A percentile compares a stretch with the other conserved stretches of the same genome.
Evolutionary conservation across 768 basidiomycete genomes (phyloP).

Genomic region (Boletus rubropictus): DNA sequence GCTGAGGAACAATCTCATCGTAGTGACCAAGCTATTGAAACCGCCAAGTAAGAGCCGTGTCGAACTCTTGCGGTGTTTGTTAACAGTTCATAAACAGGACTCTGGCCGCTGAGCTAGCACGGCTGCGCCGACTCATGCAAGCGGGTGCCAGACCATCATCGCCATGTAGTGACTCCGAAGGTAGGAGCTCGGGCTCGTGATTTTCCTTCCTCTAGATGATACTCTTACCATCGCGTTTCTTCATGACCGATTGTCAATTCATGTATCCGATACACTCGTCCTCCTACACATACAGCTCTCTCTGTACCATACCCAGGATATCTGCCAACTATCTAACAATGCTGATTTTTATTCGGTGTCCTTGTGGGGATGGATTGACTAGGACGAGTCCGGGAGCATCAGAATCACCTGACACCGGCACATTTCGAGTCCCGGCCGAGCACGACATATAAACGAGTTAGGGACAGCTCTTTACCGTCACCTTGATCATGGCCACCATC

Average conservation of each 20-base stretch:
- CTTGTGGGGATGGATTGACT: neutral
- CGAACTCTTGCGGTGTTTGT: neutral
- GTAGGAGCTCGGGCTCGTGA: slow-evolving; percentile 13
- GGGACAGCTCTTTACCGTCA: neutral
- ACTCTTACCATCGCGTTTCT: slow-evolving; percentile 3
- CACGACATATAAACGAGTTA: slow-evolving; percentile 8
- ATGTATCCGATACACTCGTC: slow-evolving; percentile 31
- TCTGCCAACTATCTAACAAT: slow-evolving; percentile 14
- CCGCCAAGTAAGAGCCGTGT: slow-evolving; percentile 48
- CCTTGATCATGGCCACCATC: slow-evolving; percentile 45
- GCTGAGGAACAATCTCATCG: slow-evolving; percentile 50
- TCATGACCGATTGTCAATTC: slow-evolving; percentile 26
- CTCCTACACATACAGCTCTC: slow-evolving; percentile 16
- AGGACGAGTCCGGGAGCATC: too few species aligned
- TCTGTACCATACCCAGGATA: slow-evolving; percentile 26
- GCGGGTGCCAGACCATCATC: slow-evolving; percentile 36
- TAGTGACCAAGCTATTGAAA: slow-evolving; percentile 52
- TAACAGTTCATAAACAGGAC: slow-evolving; percentile 33
- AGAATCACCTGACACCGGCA: neutral
- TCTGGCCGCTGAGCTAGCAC: slow-evolving; percentile 57
- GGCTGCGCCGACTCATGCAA: slow-evolving; percentile 71
- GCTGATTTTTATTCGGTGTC: neutral
- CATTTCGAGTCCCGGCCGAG: neutral
- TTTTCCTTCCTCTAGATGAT: neutral
- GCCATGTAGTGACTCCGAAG: slow-evolving; percentile 9